Base-by-base conservation (phyloP, 805 yeast genomes). In the Candida coquimbonensis region DNA sequence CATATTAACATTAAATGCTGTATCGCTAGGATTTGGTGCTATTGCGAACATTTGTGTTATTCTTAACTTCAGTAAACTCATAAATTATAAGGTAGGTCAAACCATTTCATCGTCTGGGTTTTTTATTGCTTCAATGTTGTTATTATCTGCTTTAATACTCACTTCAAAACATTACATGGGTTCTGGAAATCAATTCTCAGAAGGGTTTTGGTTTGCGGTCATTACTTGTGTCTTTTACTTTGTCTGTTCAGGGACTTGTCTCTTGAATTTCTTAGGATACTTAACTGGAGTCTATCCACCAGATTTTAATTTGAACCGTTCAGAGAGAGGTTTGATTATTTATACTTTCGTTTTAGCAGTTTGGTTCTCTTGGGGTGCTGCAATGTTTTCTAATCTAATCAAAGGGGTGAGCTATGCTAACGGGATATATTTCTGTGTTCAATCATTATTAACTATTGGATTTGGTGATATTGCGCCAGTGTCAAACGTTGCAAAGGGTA, bases 171-270 rank as follows among this genome's bases (percentile, higher is more conserved):
- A 46, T 3, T 62, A 64, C 42, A 46, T 57, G 37, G 57, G 55
- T 1, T 42, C 41, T 1, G 51, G 65, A 43, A 61, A 66, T 40
- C 38, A 42, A 6, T 56, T 58, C 39, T 57, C 87, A 0, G 82
- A 78, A 51, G 96, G 95, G 2, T 88, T 76, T 59, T 88, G 90
- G 89, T 83, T 73, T 61, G 95, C 88, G 0, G 76, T 77, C 0
- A 64, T 83, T 49, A 85, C 95, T 0, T 72, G 78, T 5, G 65
- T 72, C 1, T 63, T 86, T 25, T 87, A 89, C 61, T 73, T 77
- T 48, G 39, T 66, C 7, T 83, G 90, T 52, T 70, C 81, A 4
- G 17, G 69, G 1, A 60, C 80, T 14, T 67, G 87, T 39, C 45
- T 71, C 1, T 49, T 78, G 33, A 88, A 87, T 64, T 79, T 76